These are phyloP conservation scores for Phytophthora pinifolia DNA, from an alignment of 352 stramenopile genomes.

Conservation along the genomic window DNA sequence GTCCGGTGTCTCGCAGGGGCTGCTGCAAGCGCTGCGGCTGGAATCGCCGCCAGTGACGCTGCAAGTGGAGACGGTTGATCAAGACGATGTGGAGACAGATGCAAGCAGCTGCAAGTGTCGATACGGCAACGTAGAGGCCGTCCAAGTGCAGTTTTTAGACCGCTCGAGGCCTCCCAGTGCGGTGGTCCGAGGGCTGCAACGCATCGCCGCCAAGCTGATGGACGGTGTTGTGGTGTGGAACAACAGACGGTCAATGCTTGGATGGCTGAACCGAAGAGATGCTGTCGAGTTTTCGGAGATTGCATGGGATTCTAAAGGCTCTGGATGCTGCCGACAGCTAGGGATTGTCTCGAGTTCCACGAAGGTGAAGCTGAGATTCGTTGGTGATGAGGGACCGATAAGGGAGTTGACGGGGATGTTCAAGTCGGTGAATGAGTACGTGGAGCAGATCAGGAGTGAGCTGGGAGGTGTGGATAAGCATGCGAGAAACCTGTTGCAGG, in stretches of 20 bases:
- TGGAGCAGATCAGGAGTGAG: conserved; percentile 30
- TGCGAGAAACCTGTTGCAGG: conserved; percentile 35
- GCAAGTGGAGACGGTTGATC: conserved; percentile 7
- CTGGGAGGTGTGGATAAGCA: conserved; percentile 47
- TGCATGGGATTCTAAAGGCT: conserved; percentile 22
- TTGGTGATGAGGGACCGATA: neutral
- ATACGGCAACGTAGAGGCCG: conserved; percentile 18
- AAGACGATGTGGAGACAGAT: conserved; percentile 9
- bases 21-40: conserved; percentile 33
- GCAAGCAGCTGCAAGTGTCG: conserved; percentile 25
- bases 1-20: conserved; percentile 30
- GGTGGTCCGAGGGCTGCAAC: conserved; percentile 41
- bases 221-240: conserved; percentile 46
- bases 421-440: conserved; percentile 28
- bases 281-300: conserved; percentile 34
- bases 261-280: conserved; percentile 52
- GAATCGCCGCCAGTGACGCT: conserved; percentile 4
- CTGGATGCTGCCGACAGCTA: conserved; percentile 41
- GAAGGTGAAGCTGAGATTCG: conserved; percentile 36
- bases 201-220: conserved; percentile 37
- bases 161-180: conserved; percentile 34
- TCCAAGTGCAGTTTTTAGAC: conserved; percentile 42
- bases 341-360: conserved; percentile 27
- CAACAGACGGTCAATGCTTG: conserved; percentile 28
- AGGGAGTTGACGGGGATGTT: conserved; percentile 12